These are phyloP conservation scores for Cryptococcus floricola DNA, from an alignment of 1,284 basidiomycete genomes.

Conservation along the genomic window DNA sequence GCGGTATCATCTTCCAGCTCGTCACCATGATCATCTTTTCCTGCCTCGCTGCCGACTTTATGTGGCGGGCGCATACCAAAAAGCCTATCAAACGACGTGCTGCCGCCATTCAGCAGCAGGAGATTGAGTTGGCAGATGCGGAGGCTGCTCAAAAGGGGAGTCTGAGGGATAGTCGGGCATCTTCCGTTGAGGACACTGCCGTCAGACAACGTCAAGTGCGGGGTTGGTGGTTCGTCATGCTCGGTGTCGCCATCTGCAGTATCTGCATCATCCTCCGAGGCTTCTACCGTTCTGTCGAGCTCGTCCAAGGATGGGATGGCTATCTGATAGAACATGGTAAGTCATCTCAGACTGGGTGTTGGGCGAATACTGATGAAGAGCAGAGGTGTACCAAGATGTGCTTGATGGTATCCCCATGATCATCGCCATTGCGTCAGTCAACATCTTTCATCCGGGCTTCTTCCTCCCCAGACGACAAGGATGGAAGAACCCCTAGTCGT, in stretches of 20 bases:
- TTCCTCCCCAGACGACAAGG: constrained; percentile 35
- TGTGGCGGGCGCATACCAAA: constrained; percentile 17
- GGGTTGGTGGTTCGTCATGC: constrained; percentile 11
- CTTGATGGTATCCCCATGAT: constrained; percentile 61
- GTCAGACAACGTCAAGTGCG: neutral
- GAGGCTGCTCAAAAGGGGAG: neutral
- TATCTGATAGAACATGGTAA: constrained; percentile 5
- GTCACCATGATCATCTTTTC: constrained; percentile 39
- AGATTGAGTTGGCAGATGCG: neutral
- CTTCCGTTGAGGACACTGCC: neutral
- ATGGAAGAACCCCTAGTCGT: constrained; percentile 4
- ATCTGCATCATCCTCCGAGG: constrained; percentile 12
- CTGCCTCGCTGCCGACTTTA: constrained; percentile 34
- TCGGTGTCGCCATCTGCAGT: constrained; percentile 3
- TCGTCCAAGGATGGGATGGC: constrained; percentile 11
- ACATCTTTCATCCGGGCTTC: constrained; percentile 57
- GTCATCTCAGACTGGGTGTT: neutral
- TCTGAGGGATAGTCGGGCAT: neutral
- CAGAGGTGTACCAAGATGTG: constrained; percentile 41
- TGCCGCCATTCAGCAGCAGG: neutral
- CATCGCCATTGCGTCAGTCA: constrained; percentile 56
- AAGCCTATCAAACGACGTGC: constrained; percentile 13
- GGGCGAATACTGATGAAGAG: neutral
- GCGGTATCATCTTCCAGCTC: constrained; percentile 47
- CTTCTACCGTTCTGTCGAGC: constrained; percentile 11